Percentiles rank a stretch among this genome's conserved stretches.
Conservation (phyloP, 345 rosid genomes). For the Citrus maxima region DNA sequence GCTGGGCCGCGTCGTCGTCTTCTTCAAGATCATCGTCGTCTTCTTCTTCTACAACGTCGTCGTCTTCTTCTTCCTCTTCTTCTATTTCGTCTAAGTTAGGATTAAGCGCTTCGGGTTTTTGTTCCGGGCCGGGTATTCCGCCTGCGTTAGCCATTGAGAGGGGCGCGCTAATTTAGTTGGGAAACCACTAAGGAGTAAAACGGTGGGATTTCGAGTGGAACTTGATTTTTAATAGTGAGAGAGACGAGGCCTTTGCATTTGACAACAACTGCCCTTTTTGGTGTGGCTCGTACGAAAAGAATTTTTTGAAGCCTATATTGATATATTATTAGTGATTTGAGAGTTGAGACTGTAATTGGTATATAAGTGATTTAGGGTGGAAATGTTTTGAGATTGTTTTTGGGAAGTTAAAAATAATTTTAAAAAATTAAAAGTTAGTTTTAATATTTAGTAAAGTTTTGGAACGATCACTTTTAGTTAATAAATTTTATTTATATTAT, state of each 20-base stretch:
- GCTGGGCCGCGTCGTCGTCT: constrained; percentile 26
- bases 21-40: constrained; percentile 26
- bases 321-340: too few relatives aligned
- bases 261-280: too few relatives aligned
- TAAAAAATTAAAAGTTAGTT: too few relatives aligned
- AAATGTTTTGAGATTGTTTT: too few relatives aligned
- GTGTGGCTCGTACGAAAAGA: too few relatives aligned
- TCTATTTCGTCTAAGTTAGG: constrained; percentile 4
- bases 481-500: too few relatives aligned
- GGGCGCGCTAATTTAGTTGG: neutral
- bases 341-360: too few relatives aligned
- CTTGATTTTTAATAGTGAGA: neutral
- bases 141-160: constrained; percentile 33
- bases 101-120: neutral
- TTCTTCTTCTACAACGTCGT: constrained; percentile 21
- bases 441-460: too few relatives aligned
- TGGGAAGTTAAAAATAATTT: too few relatives aligned
- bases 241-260: neutral
- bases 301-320: too few relatives aligned
- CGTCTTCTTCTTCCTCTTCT: constrained; percentile 16
- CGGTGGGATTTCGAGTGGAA: neutral
- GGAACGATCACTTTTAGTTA: too few relatives aligned
- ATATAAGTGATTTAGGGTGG: too few relatives aligned
- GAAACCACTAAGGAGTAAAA: neutral
- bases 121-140: constrained; percentile 27